Conservation (phyloP, 768 basidiomycete species). For the Mycena indigotica region DNA sequence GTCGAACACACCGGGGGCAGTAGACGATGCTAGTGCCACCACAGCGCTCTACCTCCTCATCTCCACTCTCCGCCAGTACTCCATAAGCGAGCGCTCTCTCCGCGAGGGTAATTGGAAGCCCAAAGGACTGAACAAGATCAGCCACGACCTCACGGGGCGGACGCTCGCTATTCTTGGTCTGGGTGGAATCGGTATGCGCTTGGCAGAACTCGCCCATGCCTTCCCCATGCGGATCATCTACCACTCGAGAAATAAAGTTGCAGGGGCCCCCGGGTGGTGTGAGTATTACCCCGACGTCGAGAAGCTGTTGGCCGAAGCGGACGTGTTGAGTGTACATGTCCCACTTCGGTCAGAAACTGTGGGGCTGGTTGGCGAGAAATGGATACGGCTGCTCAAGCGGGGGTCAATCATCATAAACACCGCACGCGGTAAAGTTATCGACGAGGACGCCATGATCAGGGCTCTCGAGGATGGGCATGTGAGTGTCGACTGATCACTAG, state of each 20-base stretch:
- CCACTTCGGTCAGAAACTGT: constrained; percentile 77
- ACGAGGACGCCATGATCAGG: constrained; percentile 83
- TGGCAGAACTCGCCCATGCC: constrained; percentile 70
- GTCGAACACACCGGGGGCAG: constrained; percentile 88
- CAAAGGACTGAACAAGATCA: constrained; percentile 43
- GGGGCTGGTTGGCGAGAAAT: constrained; percentile 70
- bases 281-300: constrained; percentile 69
- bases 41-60: constrained; percentile 84
- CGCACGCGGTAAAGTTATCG: constrained; percentile 87
- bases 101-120: constrained; percentile 65
- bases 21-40: constrained; percentile 90
- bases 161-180: constrained; percentile 76
- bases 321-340: constrained; percentile 86
- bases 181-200: constrained; percentile 73
- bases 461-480: constrained; percentile 89
- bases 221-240: constrained; percentile 93
- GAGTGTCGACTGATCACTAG: constrained; percentile 29
- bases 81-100: constrained; percentile 61
- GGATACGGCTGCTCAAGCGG: constrained; percentile 76
- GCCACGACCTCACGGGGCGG: constrained; percentile 67
- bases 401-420: constrained; percentile 84
- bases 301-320: constrained; percentile 68
- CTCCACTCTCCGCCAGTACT: constrained; percentile 74
- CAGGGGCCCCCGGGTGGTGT: constrained; percentile 69
- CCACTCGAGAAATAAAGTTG: constrained; percentile 61